Evolutionary conservation across 192 early-diverging fungal genomes (phyloP), one percentile per base, ranked within the genome.

Genomic region (Coemansia sp.): DNA sequence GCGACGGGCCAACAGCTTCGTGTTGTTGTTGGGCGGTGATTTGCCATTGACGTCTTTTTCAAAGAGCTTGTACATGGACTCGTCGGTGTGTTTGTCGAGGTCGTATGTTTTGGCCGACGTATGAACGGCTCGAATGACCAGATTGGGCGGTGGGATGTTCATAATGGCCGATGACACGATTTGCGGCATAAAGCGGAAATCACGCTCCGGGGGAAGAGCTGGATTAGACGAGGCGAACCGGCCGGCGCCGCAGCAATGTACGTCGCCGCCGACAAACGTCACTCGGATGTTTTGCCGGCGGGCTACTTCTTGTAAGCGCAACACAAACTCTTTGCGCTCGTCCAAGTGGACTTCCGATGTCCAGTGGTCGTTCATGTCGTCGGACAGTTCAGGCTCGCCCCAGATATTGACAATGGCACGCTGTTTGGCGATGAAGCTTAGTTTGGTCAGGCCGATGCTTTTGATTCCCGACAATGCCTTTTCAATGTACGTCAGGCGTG

Each of bases 311-410:
- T 93, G 91, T 35, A 95, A 72, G 21, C 83, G 65, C 48, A 79
- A 69, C 10, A 95, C 80, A 57, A 93, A 73, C 19, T 62, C 57
- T 60, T 79, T 86, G 59, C 92, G 88, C 70, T 95, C 93, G 4
- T 70, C 84, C 53, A 83, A 70, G 57, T 94, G 90, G 51, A 84
- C 79, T 17, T 78, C 79, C 48, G 87, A 85, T 4, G 91, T 89
- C 83, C 83, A 87, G 70, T 85, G 89, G 75, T 94, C 93, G 74
- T 88, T 89, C 86, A 94, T 78, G 63, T 94, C 93, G 71, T 95
- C 93, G 21, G 87, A 74, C 29, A 95, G 79, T 65, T 95, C 92
- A 14, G 90, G 89, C 66, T 93, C 91, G 58, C 91, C 92, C 79
- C 92, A 91, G 47, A 80, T 79, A 38, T 86, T 79, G 21, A 89